Evolutionary conservation across 1,284 basidiomycete species (phyloP), one percentile per base, ranked within the genome.

Genomic region (Hypsizygus ulmarius): DNA sequence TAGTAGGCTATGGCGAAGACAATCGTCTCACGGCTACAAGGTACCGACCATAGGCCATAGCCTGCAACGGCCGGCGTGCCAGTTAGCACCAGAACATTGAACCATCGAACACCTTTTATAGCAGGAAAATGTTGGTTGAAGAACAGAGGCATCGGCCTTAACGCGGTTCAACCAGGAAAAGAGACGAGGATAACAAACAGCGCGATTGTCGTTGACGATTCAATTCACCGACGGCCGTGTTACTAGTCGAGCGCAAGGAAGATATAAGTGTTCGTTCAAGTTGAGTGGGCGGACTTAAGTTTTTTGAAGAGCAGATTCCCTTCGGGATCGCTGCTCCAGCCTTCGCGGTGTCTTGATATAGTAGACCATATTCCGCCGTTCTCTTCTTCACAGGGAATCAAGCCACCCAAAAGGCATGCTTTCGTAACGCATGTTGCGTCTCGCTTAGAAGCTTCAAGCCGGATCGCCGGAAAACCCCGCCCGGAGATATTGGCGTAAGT

Each of bases 1-100:
- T 92, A 93, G 71, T 88, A 90, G 36, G 75, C 58, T 14, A 75
- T 64, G 11, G 82, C 74, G 67, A 87, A 84, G 21, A 78, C 56
- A 21, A 70, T 60, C 0, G 90, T 93, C 60, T 75, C 69, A 39
- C 74, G 69, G 53, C 72, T 66, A 59, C 63, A 56, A 51, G 61
- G 72, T 59, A 70, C 68, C 16, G 72, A 75, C 43, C 74, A 65
- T n/a, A 86, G 58, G 5, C 88, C 90, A 68, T 84, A 87, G 46
- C 83, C 66, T 35, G 87, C 75, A 47, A 90, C 60, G 8, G 75
- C 66, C 2, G 90, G 89, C 0, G 87, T 86, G 53, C 85, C 53
- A 39, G 81, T 78, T 25, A 93, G 70, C 37, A 87, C 75, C 16
- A 71, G 75, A 51, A 93, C 68, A 55, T 82, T 83, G 67, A 81